Conservation (phyloP, 352 stramenopile genomes). For the Globisporangium parvum region DNA sequence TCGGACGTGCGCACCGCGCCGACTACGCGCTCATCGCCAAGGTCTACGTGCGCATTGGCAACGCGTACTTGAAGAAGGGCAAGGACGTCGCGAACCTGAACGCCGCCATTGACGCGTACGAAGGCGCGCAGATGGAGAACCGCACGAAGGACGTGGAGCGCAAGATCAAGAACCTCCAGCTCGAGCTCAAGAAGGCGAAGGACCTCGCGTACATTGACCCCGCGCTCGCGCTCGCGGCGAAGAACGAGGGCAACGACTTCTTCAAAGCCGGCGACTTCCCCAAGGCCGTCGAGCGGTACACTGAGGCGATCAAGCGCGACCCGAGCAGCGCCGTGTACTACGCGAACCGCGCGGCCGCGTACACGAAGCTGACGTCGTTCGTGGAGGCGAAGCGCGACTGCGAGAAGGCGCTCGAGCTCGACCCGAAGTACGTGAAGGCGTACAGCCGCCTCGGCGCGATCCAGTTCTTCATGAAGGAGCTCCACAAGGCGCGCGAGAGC, state of each 20-base stretch:
- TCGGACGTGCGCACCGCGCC: constrained; percentile 92
- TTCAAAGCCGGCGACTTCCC: constrained; percentile 96
- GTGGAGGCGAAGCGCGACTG: constrained; percentile 90
- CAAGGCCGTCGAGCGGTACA: constrained; percentile 92
- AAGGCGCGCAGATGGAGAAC: constrained; percentile 85
- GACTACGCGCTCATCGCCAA: constrained; percentile 96
- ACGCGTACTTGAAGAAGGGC: constrained; percentile 95
- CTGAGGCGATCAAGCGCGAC: constrained; percentile 98
- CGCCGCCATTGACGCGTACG: constrained; percentile 83
- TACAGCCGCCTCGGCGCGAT: constrained; percentile 98
- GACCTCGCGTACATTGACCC: constrained; percentile 95
- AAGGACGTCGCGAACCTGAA: constrained; percentile 84
- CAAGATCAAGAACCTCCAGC: constrained; percentile 93
- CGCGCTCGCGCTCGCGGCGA: constrained; percentile 95
- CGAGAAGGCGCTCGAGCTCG: constrained; percentile 97
- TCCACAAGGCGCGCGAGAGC: constrained; percentile 97
- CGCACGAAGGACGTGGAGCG: constrained; percentile 91
- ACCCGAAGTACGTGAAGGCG: constrained; percentile 99
- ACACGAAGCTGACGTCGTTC: constrained; percentile 98
- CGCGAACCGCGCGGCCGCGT: constrained; percentile 97
- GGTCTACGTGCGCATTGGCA: constrained; percentile 94
- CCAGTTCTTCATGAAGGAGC: constrained; percentile 99
- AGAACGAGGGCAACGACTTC: constrained; percentile 97
- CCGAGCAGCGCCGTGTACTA: constrained; percentile 97
- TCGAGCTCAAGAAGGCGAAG: constrained; percentile 94